Base-by-base conservation (phyloP, 2,329 filamentous ascomycete species). In the Clarireedia homoeocarpa region DNA sequence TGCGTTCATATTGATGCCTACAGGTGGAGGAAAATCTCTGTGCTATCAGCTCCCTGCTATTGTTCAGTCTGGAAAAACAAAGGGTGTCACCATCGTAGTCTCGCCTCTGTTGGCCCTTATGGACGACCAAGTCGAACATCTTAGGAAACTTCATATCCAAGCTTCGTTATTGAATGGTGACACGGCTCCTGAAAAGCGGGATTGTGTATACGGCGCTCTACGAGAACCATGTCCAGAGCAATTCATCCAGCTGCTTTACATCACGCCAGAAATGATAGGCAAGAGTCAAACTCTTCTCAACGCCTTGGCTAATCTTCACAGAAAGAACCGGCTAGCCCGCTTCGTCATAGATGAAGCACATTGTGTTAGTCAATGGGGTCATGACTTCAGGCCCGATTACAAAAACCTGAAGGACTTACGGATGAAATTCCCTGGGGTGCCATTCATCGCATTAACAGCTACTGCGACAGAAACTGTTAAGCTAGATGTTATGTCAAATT, bases 301-400 rank as follows among this genome's bases (percentile, higher is more conserved):
- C 51, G 80, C 77, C 2, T 77, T 99, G 60, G 73, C 81, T 51
- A 76, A 75, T 2, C 76, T 99, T n/a, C 80, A 96, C 69, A 71
- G 72, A 14, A 83, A 83, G 51, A 75, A 79, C 3, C 88, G 86
- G 64, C 82, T 99, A 52, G 92, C 95, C 15, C 84, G 94, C 26
- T 83, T 99, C 49, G 94, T 99, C 53, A 95, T 99, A 60, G 94
- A 99, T 64, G 95, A 99, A 73, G 94, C 94, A n/a, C 94, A 99
- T 70, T 99, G 94, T 71, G 92, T 99, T 26, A 97, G 94, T 71
- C 91, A 99, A 75, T 99, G 94, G 94, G 94, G 94, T 0, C 94
- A 99, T 65, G 94, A 99, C 70, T 99, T 99, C 69, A 84, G 95
- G 47, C 92, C 91, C 0, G 92, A 97, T 69, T 99, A 99, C 75